Conservation (phyloP, 169 alveolate species). For the Cryptosporidium viatorum region DNA sequence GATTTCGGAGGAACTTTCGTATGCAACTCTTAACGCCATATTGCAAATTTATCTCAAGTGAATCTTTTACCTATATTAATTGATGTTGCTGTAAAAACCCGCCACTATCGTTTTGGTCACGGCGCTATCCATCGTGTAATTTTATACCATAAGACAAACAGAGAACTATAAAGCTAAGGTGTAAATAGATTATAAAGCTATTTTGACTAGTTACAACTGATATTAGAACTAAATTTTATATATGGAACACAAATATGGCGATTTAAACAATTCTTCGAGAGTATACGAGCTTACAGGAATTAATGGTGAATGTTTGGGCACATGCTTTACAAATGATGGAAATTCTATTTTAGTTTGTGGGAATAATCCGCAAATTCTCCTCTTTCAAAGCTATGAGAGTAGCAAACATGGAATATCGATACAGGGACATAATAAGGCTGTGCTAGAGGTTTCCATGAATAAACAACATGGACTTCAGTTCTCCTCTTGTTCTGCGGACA, state of each 20-base stretch:
- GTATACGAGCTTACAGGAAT: conserved; percentile 69
- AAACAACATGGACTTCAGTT: conserved; percentile 34
- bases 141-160: neutral
- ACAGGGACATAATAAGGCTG: conserved; percentile 62
- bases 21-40: conserved; percentile 79
- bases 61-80: neutral
- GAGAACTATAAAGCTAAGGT: neutral
- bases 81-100: neutral
- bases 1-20: conserved; percentile 97
- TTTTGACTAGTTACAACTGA: neutral
- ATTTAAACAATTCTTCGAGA: conserved; percentile 17
- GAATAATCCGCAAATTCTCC: conserved; percentile 34
- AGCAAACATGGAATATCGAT: conserved; percentile 22
- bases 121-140: neutral
- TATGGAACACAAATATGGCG: conserved; percentile 20
- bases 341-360: conserved; percentile 52
- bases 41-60: neutral
- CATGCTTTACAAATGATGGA: conserved; percentile 41
- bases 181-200: neutral
- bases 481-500: conserved; percentile 70
- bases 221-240: neutral
- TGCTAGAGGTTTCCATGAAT: conserved; percentile 52
- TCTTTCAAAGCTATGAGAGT: conserved; percentile 15
- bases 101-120: neutral
- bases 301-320: conserved; percentile 58